These are phyloP conservation scores for Gentiana macrophylla DNA, from an alignment of 257 asterid species.

Conservation along the genomic window DNA sequence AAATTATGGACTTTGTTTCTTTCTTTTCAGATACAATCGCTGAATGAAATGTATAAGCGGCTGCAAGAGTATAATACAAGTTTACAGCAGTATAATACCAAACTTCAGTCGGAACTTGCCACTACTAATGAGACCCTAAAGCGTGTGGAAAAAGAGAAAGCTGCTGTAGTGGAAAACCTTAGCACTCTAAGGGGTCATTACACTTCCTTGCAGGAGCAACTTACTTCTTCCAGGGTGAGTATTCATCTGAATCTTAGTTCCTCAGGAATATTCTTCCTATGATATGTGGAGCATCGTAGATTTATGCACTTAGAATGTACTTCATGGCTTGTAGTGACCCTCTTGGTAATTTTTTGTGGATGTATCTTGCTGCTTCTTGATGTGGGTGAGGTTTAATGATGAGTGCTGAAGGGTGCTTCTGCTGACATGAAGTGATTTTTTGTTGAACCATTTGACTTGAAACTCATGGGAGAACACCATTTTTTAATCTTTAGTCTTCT, in stretches of 20 bases:
- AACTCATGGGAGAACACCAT: too few relatives aligned
- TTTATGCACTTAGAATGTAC: too few relatives aligned
- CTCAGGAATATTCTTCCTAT: too few relatives aligned
- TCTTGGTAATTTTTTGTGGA: too few relatives aligned
- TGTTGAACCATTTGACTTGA: too few relatives aligned
- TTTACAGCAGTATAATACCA: conserved; percentile 75
- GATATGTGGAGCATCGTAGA: too few relatives aligned
- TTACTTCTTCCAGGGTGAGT: conserved; percentile 36
- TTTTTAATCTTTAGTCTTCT: conserved; percentile 24
- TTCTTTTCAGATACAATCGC: conserved; percentile 54
- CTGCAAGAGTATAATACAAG: conserved; percentile 81
- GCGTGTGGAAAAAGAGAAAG: conserved; percentile 77
- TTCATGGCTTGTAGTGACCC: too few relatives aligned
- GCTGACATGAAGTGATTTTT: too few relatives aligned
- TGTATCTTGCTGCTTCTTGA: too few relatives aligned
- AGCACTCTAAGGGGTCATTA: conserved; percentile 77
- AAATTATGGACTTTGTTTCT: not conserved
- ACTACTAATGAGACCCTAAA: conserved; percentile 51
- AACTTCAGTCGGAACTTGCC: conserved; percentile 77
- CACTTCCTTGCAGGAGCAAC: conserved; percentile 82
- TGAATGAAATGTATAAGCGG: conserved; percentile 64
- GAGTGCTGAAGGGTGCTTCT: too few relatives aligned
- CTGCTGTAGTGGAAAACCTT: conserved; percentile 63
- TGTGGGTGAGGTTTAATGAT: too few relatives aligned
- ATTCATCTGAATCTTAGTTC: not conserved